Evolutionary conservation across 2,329 filamentous ascomycete species (phyloP).

Genomic region (Aureobasidium sp.): DNA sequence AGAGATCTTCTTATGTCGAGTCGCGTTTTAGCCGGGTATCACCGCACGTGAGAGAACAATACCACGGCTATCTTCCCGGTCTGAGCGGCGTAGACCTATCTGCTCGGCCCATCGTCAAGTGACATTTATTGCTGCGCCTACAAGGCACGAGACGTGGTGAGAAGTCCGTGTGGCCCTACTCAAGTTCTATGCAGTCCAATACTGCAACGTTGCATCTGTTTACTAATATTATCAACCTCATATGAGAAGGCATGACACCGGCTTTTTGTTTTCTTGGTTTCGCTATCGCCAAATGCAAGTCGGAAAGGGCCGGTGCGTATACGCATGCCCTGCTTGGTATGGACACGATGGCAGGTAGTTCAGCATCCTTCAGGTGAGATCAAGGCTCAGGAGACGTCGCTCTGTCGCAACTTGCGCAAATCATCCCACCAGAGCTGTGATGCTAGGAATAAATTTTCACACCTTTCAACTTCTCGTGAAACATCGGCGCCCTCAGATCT

Average conservation of each 20-base stretch:
- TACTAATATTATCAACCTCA: background rate
- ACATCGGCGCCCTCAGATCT: background rate
- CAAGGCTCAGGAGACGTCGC: background rate
- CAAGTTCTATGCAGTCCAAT: background rate
- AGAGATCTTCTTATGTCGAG: background rate
- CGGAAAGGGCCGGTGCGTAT: background rate
- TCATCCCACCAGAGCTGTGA: background rate
- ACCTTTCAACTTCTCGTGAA: background rate
- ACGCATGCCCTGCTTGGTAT: background rate
- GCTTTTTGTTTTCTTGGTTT: background rate
- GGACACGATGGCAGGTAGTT: background rate
- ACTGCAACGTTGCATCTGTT: conserved; percentile 8
- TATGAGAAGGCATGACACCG: background rate
- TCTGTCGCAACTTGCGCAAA: background rate
- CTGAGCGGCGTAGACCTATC: background rate
- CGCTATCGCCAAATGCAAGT: background rate
- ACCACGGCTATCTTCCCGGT: background rate
- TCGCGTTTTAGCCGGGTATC: conserved; percentile 9
- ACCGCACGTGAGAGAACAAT: background rate
- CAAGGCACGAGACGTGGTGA: conserved; percentile 3
- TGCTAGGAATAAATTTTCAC: background rate
- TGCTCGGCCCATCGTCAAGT: background rate
- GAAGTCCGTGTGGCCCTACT: background rate
- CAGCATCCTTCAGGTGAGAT: background rate
- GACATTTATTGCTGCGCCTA: background rate